Evolutionary conservation across 345 rosid species (phyloP), one percentile per base, ranked within the genome.

Genomic region (Populus tremula): DNA sequence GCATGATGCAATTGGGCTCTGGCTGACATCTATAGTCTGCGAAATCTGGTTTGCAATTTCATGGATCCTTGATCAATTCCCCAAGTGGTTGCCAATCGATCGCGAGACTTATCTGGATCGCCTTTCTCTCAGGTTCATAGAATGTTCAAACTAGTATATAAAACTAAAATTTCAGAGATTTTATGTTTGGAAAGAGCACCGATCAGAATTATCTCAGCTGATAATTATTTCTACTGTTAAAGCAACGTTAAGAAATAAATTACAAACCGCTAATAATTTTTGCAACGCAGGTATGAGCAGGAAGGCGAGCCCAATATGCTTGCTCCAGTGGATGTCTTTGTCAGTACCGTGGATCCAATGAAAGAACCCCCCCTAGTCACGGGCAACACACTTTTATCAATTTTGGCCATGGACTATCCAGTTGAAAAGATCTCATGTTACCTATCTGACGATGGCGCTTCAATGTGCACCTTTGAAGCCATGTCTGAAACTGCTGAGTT

Each of bases 361-460:
- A 96, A 96, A 91, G 99, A 94, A 85, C 99, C 98, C 35, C 98
- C 99, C 33, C 93, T 96, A 8, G 98, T 91, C 18, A 94, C 98
- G 29, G 91, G 96, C 17, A 96, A 96, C 81, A 96, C 98, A 4
- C 80, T 93, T 63, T 77, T 94, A 66, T 96, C 99, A 33, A 94
- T 96, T 79, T 86, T 96, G 89, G 97, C 98, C 70, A 86, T 96
- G 93, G 98, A 93, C 84, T 93, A 93, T 39, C 97, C 98, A 2
- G 97, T 94, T 41, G 97, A 94, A 70, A 96, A 93, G 89, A 87
- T 90, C 83, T 92, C 98, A 18, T 94, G 98, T 88, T 96, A 96
- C 76, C 87, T 96, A 63, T 93, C 98, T 61, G 97, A 94, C 50
- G 98, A 96, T 79, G 98, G 98, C 81, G 93, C 98, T 83, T 92